Conservation (phyloP, 352 stramenopile genomes). For the Peronospora farinosa region DNA sequence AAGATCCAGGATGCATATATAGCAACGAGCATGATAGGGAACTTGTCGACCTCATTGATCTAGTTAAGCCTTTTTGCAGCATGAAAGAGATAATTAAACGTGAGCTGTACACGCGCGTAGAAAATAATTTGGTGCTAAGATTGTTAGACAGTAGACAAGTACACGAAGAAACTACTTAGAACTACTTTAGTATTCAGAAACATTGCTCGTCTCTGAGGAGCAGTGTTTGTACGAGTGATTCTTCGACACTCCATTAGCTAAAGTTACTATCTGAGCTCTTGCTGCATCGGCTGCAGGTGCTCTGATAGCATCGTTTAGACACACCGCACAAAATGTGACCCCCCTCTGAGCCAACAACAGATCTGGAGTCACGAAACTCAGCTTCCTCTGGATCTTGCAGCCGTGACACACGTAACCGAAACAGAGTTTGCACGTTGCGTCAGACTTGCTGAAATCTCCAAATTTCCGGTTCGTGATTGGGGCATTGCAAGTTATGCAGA, state of each 20-base stretch:
- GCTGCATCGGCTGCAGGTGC: conserved; percentile 22
- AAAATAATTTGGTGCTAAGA: too few species aligned
- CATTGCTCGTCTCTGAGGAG: conserved; percentile 22
- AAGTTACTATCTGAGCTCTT: conserved; percentile 19
- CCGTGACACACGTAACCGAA: conserved; percentile 4
- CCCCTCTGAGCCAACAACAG: not conserved
- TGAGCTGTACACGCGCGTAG: too few species aligned
- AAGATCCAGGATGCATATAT: too few species aligned
- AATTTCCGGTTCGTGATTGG: not conserved
- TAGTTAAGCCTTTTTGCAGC: too few species aligned
- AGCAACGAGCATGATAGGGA: too few species aligned
- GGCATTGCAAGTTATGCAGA: conserved; percentile 2
- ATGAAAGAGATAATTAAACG: too few species aligned
- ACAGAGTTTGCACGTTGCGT: conserved; percentile 4
- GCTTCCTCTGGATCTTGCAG: conserved; percentile 5
- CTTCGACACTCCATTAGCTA: conserved; percentile 12
- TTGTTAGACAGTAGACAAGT: too few species aligned
- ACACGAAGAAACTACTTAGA: conserved; percentile 1
- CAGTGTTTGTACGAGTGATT: conserved; percentile 14
- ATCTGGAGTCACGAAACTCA: conserved; percentile 4
- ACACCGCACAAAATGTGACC: conserved; percentile 3
- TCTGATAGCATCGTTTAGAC: conserved; percentile 24
- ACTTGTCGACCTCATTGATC: too few species aligned
- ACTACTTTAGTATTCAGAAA: conserved; percentile 25
- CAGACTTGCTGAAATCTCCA: conserved; percentile 1